A percentile compares a stretch with the other conserved stretches of the same genome.
Evolutionary conservation across 2,329 filamentous ascomycete genomes (phyloP).

Genomic region (Diaporthe amygdali): DNA sequence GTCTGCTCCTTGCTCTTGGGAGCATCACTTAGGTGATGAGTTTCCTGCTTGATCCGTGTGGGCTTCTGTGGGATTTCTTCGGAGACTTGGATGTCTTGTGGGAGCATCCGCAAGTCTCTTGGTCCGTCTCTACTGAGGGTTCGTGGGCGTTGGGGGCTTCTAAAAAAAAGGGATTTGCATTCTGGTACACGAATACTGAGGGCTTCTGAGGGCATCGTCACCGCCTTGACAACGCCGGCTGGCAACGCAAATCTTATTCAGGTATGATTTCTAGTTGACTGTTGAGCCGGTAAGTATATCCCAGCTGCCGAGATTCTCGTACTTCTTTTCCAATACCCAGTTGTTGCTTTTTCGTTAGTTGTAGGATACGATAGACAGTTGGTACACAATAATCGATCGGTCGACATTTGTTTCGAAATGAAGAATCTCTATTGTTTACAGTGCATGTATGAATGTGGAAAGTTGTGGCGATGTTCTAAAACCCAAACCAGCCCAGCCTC

Average conservation of each 20-base stretch:
- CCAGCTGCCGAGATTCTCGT: neutral
- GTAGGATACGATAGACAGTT: constrained; percentile 19
- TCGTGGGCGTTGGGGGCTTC: constrained; percentile 23
- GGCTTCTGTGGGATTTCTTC: constrained; percentile 30
- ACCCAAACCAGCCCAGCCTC: neutral
- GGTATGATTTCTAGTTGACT: constrained; percentile 23
- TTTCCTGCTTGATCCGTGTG: constrained; percentile 30
- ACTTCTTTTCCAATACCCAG: constrained; percentile 7
- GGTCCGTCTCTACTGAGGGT: constrained; percentile 25
- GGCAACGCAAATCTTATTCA: constrained; percentile 27
- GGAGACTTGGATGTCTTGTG: constrained; percentile 23
- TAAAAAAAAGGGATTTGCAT: constrained; percentile 23
- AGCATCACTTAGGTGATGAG: constrained; percentile 30
- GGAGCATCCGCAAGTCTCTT: constrained; percentile 26
- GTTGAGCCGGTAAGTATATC: constrained; percentile 31
- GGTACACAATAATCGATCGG: constrained; percentile 7
- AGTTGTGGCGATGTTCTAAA: neutral
- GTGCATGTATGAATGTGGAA: neutral
- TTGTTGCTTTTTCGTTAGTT: constrained; percentile 2
- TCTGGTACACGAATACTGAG: constrained; percentile 11
- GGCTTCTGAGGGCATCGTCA: constrained; percentile 4
- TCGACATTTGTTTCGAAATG: neutral
- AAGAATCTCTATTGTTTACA: no score
- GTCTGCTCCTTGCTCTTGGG: constrained; percentile 37
- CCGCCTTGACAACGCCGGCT: constrained; percentile 23